phyloP scores from a whole-genome alignment of 768 basidiomycete species.

The Lactifluus subvellereus region DNA sequence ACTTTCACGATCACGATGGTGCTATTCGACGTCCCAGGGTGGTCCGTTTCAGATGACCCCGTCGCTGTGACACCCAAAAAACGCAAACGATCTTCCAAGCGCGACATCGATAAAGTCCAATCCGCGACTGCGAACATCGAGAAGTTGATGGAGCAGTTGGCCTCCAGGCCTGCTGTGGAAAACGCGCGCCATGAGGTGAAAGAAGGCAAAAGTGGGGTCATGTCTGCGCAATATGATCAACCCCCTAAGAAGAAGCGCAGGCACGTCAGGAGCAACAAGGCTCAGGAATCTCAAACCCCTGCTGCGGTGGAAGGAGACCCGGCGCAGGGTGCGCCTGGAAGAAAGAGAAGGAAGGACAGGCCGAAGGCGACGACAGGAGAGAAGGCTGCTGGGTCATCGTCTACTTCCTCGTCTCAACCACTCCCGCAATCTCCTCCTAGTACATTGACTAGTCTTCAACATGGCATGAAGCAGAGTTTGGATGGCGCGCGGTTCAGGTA shows the following conservation, averaged over 20 bases:
- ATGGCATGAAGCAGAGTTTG: constrained; percentile 68
- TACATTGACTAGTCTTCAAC: constrained; percentile 66
- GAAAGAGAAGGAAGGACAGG: constrained; percentile 10
- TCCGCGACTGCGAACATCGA: constrained; percentile 51
- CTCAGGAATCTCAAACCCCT: background rate
- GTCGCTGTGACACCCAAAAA: constrained; percentile 35
- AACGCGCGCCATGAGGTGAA: background rate
- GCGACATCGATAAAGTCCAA: constrained; percentile 33
- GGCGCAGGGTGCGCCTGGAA: background rate
- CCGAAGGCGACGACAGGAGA: background rate
- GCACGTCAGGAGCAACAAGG: background rate
- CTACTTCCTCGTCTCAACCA: background rate
- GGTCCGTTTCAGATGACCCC: constrained; percentile 46
- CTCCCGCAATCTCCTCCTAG: constrained; percentile 3
- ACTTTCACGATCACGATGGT: constrained; percentile 31
- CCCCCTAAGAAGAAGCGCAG: background rate
- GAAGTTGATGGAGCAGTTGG: constrained; percentile 50
- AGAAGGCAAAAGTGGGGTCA: background rate
- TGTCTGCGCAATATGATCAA: background rate
- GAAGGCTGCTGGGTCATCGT: background rate
- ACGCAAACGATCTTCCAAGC: constrained; percentile 44
- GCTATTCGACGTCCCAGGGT: constrained; percentile 65
- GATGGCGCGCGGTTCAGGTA: constrained; percentile 88
- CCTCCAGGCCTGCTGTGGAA: constrained; percentile 25
- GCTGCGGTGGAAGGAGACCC: background rate